Percentiles rank a stretch among this genome's conserved stretches.
These are phyloP conservation scores for Hibiscus syriacus DNA, from an alignment of 345 rosid species.

Conservation along the genomic window DNA sequence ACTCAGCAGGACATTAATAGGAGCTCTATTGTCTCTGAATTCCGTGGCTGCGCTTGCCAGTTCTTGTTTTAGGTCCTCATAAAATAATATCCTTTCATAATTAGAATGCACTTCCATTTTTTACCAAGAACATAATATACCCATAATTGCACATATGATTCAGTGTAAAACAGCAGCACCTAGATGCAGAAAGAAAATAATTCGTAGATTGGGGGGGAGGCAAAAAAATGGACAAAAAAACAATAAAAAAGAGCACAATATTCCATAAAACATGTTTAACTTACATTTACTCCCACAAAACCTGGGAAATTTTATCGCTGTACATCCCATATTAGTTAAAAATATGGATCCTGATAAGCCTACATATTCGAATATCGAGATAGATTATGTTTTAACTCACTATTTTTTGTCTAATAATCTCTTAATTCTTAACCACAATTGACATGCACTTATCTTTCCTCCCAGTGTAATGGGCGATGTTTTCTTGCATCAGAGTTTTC, in stretches of 20 bases:
- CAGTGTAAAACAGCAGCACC: too few species aligned
- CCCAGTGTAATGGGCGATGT: background rate
- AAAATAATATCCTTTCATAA: background rate
- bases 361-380: conserved; percentile 2
- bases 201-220: background rate
- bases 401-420: background rate
- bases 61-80: background rate
- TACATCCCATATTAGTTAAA: background rate
- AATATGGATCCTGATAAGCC: background rate
- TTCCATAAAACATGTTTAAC: background rate
- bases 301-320: background rate
- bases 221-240: background rate
- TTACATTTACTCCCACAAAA: background rate
- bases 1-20: too few species aligned
- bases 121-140: background rate
- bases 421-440: background rate
- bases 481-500: conserved; percentile 6
- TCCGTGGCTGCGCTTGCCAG: background rate
- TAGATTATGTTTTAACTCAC: background rate
- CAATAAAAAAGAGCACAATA: background rate
- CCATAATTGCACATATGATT: background rate
- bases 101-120: background rate
- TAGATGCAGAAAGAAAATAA: too few species aligned
- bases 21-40: background rate
- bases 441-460: conserved; percentile 3